Conservation (phyloP, 2,329 filamentous ascomycete genomes). For the Trichoderma guizhouense region DNA sequence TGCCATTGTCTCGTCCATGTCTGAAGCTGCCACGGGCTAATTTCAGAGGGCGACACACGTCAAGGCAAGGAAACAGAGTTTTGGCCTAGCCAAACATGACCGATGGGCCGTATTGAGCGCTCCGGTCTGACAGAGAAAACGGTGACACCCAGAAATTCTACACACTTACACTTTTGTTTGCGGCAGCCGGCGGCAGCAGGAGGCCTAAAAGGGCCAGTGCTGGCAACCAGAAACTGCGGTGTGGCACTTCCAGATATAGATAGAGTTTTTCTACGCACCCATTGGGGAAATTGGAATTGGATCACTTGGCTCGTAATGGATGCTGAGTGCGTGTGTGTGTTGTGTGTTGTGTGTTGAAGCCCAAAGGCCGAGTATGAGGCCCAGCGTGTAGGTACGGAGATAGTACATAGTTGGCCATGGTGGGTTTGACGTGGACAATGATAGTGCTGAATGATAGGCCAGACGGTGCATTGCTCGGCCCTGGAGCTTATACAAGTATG, state of each 20-base stretch:
- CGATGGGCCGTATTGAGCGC: not conserved
- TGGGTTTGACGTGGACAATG: conserved; percentile 6
- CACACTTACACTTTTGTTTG: not conserved
- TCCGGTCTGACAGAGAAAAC: not conserved
- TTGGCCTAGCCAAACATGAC: not conserved
- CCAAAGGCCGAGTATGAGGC: not conserved
- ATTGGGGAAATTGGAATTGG: not conserved
- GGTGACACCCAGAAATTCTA: not conserved
- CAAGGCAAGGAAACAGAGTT: not conserved
- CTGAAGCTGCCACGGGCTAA: not conserved
- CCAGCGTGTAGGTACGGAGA: not conserved
- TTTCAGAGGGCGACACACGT: not conserved
- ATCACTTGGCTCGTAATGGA: not conserved
- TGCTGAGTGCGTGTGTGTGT: not conserved
- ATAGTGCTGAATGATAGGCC: not conserved
- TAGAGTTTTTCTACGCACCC: not conserved
- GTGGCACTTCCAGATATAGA: not conserved
- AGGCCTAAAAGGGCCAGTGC: conserved; percentile 1
- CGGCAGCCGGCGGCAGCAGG: not conserved
- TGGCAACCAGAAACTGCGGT: not conserved
- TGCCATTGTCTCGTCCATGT: not conserved
- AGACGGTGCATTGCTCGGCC: not conserved
- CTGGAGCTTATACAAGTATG: not conserved
- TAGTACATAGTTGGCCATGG: not conserved
- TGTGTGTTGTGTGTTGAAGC: not conserved